phyloP scores from a whole-genome alignment of 1,284 basidiomycete species.

The Leccinum pachyderme region DNA sequence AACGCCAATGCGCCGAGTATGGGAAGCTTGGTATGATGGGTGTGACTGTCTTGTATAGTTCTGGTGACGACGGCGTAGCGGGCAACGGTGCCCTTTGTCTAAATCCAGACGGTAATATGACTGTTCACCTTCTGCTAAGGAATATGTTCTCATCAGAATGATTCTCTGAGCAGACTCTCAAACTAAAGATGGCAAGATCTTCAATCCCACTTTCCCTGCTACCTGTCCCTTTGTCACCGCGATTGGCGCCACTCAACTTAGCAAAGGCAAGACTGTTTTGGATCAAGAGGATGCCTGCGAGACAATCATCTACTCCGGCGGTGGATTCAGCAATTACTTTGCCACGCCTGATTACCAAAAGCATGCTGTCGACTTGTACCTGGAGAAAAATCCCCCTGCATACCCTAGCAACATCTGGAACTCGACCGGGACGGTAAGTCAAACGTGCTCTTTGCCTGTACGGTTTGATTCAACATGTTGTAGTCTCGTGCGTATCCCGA shows the following conservation, averaged over 20 bases:
- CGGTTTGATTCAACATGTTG: background rate
- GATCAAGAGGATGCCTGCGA: conserved; percentile 35
- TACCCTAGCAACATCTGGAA: conserved; percentile 44
- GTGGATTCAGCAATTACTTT: conserved; percentile 47
- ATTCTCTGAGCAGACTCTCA: conserved; percentile 10
- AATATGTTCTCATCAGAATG: background rate
- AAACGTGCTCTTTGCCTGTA: background rate
- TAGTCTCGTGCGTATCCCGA: conserved; percentile 47
- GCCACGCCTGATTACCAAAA: conserved; percentile 39
- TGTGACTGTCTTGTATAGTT: conserved; percentile 49
- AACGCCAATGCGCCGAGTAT: conserved; percentile 57
- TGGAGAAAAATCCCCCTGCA: conserved; percentile 28
- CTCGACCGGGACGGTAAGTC: conserved; percentile 43
- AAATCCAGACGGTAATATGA: conserved; percentile 35
- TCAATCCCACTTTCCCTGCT: conserved; percentile 49
- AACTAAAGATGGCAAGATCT: conserved; percentile 33
- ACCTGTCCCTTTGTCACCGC: conserved; percentile 47
- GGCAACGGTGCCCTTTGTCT: conserved; percentile 41
- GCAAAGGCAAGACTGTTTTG: conserved; percentile 30
- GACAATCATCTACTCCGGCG: conserved; percentile 36
- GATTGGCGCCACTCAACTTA: conserved; percentile 48
- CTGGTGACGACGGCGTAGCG: conserved; percentile 53
- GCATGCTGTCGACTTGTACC: conserved; percentile 20
- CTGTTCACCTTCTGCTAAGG: background rate
- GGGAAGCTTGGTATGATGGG: conserved; percentile 49